Base-by-base conservation (phyloP, 768 basidiomycete species). In the Baorangia bicolor region DNA sequence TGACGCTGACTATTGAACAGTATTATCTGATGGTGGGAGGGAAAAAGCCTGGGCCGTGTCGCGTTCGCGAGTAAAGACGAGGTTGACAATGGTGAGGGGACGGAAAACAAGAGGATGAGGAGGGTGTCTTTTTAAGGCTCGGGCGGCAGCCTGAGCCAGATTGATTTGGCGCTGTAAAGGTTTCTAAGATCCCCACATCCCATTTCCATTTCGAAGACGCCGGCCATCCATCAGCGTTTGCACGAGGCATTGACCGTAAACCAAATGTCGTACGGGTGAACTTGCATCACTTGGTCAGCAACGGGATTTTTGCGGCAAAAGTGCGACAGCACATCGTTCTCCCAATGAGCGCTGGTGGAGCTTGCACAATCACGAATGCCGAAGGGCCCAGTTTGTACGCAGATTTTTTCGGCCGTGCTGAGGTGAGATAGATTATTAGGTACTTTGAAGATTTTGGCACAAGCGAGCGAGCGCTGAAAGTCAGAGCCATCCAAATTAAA, bases 221-320 rank as follows among this genome's bases (percentile, higher is more conserved):
- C 49, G 2, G 56, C 65, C 60, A 61, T 51, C 46, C 58, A 67
- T 68, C 64, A 62, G 25, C 20, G 49, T 28, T 5, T 44, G 30
- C 66, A 69, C 61, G 67, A 69, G 67, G 66, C 67, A 44, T 50
- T 43, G 55, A 49, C 47, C 53, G 39, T 18, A 51, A 47, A 49
- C 56, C 51, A 33, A 25, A 56, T 58, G 23, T 38, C 20, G 47
- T 47, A 27, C 50, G 45, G 55, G 31, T 9, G 21, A 18, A 56
- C 16, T 42, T 54, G 43, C 21, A 48, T 51, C 44, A 27, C 23
- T 18, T 27, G 30, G 41, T 12, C 46, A 54, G 53, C 27, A 46
- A 56, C 53, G 46, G 28, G 11, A 6, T n/a, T 38, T 53, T 27
- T 44, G 53, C 52, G 62, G 62, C 4, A 56, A 33, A 49, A 38